Base-by-base conservation (phyloP, 2,329 filamentous ascomycete species). In the Phaeosphaeria sp. region DNA sequence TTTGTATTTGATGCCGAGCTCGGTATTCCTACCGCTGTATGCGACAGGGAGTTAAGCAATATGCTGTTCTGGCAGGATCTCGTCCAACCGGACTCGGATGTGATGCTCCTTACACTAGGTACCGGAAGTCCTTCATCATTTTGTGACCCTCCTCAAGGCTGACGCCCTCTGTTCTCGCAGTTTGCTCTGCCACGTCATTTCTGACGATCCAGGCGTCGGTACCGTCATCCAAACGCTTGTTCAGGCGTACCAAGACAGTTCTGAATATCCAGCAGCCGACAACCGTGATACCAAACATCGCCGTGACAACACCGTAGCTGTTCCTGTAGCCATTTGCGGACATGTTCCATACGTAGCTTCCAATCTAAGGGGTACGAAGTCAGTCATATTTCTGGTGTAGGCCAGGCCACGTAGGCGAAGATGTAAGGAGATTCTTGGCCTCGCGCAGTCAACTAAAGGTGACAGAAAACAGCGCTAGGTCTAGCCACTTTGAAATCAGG, bases 261-360 rank as follows among this genome's bases (percentile, higher is more conserved):
- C 60, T 70, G 54, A 76, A 75, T 11, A 71, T 52, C 21, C 59
- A 70, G 57, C 82, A 87, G 5, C 85, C 85, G 0, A 80, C 36
- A 30, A 87, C 82, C 0, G 87, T 85, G 42, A 86, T 65, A 3
- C 84, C 85, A 66, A 88, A 89, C 87, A 89, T 89, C 67, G 85
- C 80, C 15, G 84, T 82, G 5, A 89, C 87, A 55, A 89, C 87
- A 3, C 85, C 87, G 65, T 89, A 89, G 59, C 85, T 88, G 77
- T 86, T 83, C 61, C 87, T 82, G 78, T 82, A 89, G 0, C 87
- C 87, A 60, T 89, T 83, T 0, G 82, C 85, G 22, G 80, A 76
- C 49, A 89, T 79, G 51, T 81, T 77, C 87, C 87, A 89, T 2
- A 89, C 86, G 65, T 89, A 89, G 0, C 82, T 85, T 2, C 87